phyloP scores from a whole-genome alignment of 75 land plant species.

The Chamaecyparis obtusa region DNA sequence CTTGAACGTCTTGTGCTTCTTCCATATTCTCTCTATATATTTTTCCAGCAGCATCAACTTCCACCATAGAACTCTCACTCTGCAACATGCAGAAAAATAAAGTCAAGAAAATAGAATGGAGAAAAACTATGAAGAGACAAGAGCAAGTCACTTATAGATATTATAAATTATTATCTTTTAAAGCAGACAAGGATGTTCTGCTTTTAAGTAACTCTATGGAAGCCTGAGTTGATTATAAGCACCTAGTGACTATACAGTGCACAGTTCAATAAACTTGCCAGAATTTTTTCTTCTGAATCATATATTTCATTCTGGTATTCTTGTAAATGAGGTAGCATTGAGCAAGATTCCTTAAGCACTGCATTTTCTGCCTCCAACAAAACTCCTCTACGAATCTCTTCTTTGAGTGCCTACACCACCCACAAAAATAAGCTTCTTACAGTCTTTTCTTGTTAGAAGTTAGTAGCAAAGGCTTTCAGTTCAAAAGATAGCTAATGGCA shows the following conservation, averaged over 20 bases:
- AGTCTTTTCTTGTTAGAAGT: not conserved
- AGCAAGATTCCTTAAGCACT: constrained; percentile 29
- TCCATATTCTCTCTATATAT: constrained; percentile 9
- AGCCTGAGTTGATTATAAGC: not conserved
- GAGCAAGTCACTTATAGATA: not conserved
- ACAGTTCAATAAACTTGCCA: constrained; percentile 11
- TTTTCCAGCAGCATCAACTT: not conserved
- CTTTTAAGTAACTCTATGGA: not conserved
- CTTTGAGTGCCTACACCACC: constrained; percentile 24
- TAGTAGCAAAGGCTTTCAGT: not conserved
- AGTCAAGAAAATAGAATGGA: not conserved
- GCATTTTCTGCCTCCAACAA: constrained; percentile 50
- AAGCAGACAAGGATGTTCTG: not conserved
- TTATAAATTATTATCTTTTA: not conserved
- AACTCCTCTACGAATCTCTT: constrained; percentile 35
- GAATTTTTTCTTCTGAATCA: constrained; percentile 18
- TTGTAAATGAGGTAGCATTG: constrained; percentile 32
- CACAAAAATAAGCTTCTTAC: not conserved
- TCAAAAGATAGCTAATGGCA: not conserved
- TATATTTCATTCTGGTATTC: constrained; percentile 27
- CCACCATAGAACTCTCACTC: not conserved
- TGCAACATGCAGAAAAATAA: not conserved
- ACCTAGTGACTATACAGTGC: not conserved
- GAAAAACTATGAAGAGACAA: not conserved
- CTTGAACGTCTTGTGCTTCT: constrained; percentile 25